Percentiles rank a stretch among this genome's conserved stretches.
phyloP scores from a whole-genome alignment of 345 rosid genomes.

The Pseudoturritis turrita region DNA sequence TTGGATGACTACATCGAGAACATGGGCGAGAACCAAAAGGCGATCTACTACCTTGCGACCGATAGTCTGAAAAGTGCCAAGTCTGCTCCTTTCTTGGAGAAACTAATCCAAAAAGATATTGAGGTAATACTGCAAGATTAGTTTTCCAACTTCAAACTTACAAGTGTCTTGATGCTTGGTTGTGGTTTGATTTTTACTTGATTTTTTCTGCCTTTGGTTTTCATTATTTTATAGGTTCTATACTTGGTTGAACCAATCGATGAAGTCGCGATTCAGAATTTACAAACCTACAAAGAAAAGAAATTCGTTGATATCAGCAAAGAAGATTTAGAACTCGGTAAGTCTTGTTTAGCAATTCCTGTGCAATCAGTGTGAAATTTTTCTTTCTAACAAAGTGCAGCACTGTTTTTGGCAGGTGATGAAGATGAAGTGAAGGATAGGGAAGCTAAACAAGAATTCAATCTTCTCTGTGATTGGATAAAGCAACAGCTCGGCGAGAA shows the following conservation, averaged over 20 bases:
- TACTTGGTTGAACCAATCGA: slow-evolving; percentile 93
- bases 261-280: slow-evolving; percentile 95
- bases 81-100: slow-evolving; percentile 95
- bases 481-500: slow-evolving; percentile 96
- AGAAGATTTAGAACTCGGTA: slow-evolving; percentile 94
- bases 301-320: slow-evolving; percentile 98
- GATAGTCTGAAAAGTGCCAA: slow-evolving; percentile 96
- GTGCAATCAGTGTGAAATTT: background rate
- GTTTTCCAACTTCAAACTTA: background rate
- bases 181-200: background rate
- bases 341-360: slow-evolving; percentile 15
- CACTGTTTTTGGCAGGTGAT: slow-evolving; percentile 45
- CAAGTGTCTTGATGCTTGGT: background rate
- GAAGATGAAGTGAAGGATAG: slow-evolving; percentile 94
- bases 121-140: slow-evolving; percentile 49
- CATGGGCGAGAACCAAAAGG: slow-evolving; percentile 95
- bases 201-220: background rate
- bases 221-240: slow-evolving; percentile 53
- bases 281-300: slow-evolving; percentile 95
- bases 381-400: background rate
- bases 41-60: slow-evolving; percentile 86
- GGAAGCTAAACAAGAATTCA: slow-evolving; percentile 74
- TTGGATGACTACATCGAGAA: slow-evolving; percentile 87
- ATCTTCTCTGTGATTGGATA: slow-evolving; percentile 88
- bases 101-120: slow-evolving; percentile 76